Evolutionary conservation across 495 filamentous ascomycete species (phyloP).

Genomic region (Baudoinia panamericana): DNA sequence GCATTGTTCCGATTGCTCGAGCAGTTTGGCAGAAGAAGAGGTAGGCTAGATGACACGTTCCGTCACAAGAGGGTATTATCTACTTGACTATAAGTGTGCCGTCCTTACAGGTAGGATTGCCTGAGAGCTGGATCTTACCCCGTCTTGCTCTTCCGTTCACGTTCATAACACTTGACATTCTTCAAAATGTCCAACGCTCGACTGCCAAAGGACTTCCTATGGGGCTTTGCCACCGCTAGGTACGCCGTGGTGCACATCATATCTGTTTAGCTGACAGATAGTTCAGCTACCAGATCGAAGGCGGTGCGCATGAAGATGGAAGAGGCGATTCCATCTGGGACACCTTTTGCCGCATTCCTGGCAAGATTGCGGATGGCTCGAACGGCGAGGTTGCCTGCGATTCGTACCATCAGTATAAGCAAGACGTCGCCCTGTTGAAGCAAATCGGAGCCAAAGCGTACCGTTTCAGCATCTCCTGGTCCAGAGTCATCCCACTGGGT

Average conservation of each 20-base stretch:
- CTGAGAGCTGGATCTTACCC: too few relatives aligned
- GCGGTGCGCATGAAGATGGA: slow-evolving; percentile 26
- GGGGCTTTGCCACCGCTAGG: slow-evolving; percentile 73
- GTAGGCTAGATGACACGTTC: too few relatives aligned
- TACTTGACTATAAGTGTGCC: too few relatives aligned
- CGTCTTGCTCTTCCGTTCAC: too few relatives aligned
- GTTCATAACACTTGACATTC: background rate
- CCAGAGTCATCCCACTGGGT: slow-evolving; percentile 27
- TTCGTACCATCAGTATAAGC: slow-evolving; percentile 30
- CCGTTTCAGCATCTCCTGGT: slow-evolving; percentile 29
- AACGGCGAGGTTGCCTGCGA: slow-evolving; percentile 28
- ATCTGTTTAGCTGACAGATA: slow-evolving; percentile 20
- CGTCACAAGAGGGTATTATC: too few relatives aligned
- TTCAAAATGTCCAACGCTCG: slow-evolving; percentile 23
- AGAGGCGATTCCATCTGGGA: slow-evolving; percentile 27
- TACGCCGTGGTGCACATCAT: slow-evolving; percentile 25
- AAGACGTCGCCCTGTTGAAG: slow-evolving; percentile 28
- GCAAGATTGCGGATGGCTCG: slow-evolving; percentile 21
- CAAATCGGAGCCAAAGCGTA: slow-evolving; percentile 25
- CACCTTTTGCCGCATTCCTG: slow-evolving; percentile 21
- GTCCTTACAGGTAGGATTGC: too few relatives aligned
- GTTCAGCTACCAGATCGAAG: slow-evolving; percentile 28
- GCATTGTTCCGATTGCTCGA: too few relatives aligned
- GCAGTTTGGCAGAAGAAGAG: too few relatives aligned
- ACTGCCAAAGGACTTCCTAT: slow-evolving; percentile 61